Evolutionary conservation across 1,139 yeast species (phyloP).

Genomic region (Meyerozyma sp.): DNA sequence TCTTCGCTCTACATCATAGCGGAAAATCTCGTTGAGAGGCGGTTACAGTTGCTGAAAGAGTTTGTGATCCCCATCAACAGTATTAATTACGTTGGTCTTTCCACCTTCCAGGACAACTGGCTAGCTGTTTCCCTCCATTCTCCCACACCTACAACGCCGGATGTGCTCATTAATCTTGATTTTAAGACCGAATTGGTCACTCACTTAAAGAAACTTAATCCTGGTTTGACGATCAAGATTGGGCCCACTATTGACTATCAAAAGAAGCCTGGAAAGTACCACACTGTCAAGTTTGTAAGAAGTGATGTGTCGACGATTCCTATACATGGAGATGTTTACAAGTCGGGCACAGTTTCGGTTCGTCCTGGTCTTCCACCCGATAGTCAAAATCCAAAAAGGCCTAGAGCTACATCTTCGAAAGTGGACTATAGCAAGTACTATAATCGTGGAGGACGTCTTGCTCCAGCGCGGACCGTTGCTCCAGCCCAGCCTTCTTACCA

Average conservation of each 20-base stretch:
- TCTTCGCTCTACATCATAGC: slow-evolving; percentile 62
- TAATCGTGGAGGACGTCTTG: slow-evolving; percentile 23
- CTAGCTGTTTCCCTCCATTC: slow-evolving; percentile 60
- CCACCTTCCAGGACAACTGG: slow-evolving; percentile 91
- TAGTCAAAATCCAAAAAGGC: slow-evolving; percentile 67
- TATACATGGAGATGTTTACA: slow-evolving; percentile 64
- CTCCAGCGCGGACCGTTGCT: background rate
- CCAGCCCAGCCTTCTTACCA: background rate
- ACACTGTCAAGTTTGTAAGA: slow-evolving; percentile 62
- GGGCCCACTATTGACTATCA: slow-evolving; percentile 75
- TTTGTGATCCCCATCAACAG: slow-evolving; percentile 53
- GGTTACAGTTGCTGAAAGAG: slow-evolving; percentile 65
- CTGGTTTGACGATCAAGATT: slow-evolving; percentile 56
- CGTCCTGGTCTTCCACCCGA: slow-evolving; percentile 73
- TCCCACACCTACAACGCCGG: slow-evolving; percentile 59
- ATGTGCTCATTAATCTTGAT: slow-evolving; percentile 70
- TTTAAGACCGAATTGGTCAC: slow-evolving; percentile 90
- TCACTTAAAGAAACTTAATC: slow-evolving; percentile 61
- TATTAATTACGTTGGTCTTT: slow-evolving; percentile 62
- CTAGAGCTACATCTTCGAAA: slow-evolving; percentile 38
- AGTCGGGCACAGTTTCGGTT: slow-evolving; percentile 83
- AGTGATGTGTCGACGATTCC: slow-evolving; percentile 55
- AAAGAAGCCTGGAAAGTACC: slow-evolving; percentile 85
- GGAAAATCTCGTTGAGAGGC: slow-evolving; percentile 67
- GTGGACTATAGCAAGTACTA: slow-evolving; percentile 44